These are phyloP conservation scores for Leccinum subtestaceum DNA, from an alignment of 768 basidiomycete genomes.

Conservation along the genomic window DNA sequence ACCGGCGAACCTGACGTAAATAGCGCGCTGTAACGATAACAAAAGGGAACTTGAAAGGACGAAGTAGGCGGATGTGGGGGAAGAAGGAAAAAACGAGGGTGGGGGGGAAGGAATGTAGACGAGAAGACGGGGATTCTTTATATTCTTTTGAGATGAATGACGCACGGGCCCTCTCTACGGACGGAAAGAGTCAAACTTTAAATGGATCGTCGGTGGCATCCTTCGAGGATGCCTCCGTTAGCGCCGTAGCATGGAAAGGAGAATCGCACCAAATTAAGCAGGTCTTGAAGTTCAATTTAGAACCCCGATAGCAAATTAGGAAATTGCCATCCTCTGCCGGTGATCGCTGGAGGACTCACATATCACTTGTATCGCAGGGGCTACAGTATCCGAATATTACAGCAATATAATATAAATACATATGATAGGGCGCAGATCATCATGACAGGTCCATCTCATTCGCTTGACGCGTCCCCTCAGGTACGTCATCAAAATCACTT, in stretches of 20 bases:
- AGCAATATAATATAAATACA: background rate
- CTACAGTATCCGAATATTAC: background rate
- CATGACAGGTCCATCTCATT: conserved; percentile 30
- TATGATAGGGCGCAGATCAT: background rate
- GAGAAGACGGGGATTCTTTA: conserved; percentile 20
- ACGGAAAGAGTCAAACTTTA: conserved; percentile 20
- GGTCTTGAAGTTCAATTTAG: conserved; percentile 26
- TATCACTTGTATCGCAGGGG: too few relatives aligned
- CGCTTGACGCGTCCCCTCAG: background rate
- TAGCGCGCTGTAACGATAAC: conserved; percentile 9
- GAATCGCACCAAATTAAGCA: conserved; percentile 24
- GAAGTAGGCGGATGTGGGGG: conserved; percentile 19
- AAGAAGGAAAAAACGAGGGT: conserved; percentile 9
- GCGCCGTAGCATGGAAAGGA: conserved; percentile 14
- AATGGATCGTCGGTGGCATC: conserved; percentile 19
- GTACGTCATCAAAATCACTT: conserved; percentile 23
- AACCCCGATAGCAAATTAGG: conserved; percentile 17
- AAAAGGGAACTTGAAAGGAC: conserved; percentile 12
- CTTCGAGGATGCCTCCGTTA: conserved; percentile 25
- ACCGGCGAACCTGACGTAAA: conserved; percentile 24
- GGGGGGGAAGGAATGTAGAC: conserved; percentile 9
- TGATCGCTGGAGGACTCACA: conserved; percentile 9
- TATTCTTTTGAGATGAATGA: conserved; percentile 21
- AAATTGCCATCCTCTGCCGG: conserved; percentile 13
- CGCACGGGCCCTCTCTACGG: conserved; percentile 29